Evolutionary conservation across 352 stramenopile genomes (phyloP).

Genomic region (Phytophthora vignae): DNA sequence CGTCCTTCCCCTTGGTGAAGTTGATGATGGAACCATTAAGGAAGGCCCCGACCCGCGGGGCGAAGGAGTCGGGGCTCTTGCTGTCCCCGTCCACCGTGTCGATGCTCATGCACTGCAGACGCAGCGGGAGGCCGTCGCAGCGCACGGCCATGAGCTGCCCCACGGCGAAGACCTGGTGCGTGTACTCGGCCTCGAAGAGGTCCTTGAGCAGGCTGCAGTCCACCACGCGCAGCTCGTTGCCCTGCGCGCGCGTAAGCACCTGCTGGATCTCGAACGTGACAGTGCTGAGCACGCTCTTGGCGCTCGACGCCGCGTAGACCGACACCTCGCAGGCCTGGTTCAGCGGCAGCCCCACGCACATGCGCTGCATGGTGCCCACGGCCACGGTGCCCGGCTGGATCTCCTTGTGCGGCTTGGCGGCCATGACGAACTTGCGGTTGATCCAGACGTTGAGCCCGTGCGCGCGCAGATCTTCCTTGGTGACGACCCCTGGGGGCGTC

Average conservation of each 20-base stretch:
- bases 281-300: slow-evolving; percentile 63
- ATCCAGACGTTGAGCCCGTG: slow-evolving; percentile 85
- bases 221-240: slow-evolving; percentile 64
- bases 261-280: slow-evolving; percentile 86
- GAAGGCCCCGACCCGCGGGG: slow-evolving; percentile 58
- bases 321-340: slow-evolving; percentile 71
- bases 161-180: slow-evolving; percentile 76
- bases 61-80: slow-evolving; percentile 20
- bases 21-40: slow-evolving; percentile 74
- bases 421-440: slow-evolving; percentile 85
- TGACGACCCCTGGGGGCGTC: slow-evolving; percentile 66
- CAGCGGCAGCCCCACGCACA: slow-evolving; percentile 75
- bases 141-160: slow-evolving; percentile 79
- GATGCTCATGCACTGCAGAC: slow-evolving; percentile 63
- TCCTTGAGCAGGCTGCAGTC: slow-evolving; percentile 79
- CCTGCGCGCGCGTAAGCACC: slow-evolving; percentile 75
- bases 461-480: slow-evolving; percentile 75
- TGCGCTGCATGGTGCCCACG: slow-evolving; percentile 82
- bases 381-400: slow-evolving; percentile 63
- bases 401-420: slow-evolving; percentile 78
- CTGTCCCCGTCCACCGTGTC: slow-evolving; percentile 60
- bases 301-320: slow-evolving; percentile 62
- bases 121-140: slow-evolving; percentile 70
- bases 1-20: slow-evolving; percentile 84
- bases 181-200: slow-evolving; percentile 76